phyloP scores from a whole-genome alignment of 2,329 filamentous ascomycete species.

The Neocatenulostroma microsporum region DNA sequence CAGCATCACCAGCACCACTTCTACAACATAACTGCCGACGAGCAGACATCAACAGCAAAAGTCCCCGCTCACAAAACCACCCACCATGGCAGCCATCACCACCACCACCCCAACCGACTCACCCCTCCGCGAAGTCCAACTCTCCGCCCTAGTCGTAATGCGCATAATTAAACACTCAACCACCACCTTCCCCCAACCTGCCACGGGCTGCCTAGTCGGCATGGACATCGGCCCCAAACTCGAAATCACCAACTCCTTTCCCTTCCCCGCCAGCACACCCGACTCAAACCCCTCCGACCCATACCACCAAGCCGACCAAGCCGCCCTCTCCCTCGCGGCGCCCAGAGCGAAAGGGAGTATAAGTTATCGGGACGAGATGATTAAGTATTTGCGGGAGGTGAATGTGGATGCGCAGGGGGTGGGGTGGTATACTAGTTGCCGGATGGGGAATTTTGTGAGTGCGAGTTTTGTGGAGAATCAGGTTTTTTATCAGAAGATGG shows the following conservation, averaged over 20 bases:
- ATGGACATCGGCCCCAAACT: slow-evolving; percentile 78
- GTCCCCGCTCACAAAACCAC: not conserved
- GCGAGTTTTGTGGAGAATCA: slow-evolving; percentile 95
- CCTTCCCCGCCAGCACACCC: slow-evolving; percentile 65
- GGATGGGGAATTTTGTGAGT: slow-evolving; percentile 98
- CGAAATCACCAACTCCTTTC: slow-evolving; percentile 90
- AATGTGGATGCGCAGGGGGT: slow-evolving; percentile 98
- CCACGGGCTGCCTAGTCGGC: slow-evolving; percentile 84
- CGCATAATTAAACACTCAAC: slow-evolving; percentile 97
- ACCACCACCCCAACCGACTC: slow-evolving; percentile 46
- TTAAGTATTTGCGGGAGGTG: slow-evolving; percentile 90
- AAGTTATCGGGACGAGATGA: slow-evolving; percentile 91
- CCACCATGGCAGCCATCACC: slow-evolving; percentile 22
- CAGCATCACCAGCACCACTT: not conserved
- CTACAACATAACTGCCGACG: not conserved
- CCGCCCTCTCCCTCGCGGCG: slow-evolving; percentile 72
- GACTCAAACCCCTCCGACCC: slow-evolving; percentile 54
- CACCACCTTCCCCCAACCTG: slow-evolving; percentile 75
- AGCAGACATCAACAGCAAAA: slow-evolving; percentile 5
- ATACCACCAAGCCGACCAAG: slow-evolving; percentile 65
- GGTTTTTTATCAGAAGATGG: slow-evolving; percentile 88
- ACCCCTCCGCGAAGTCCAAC: slow-evolving; percentile 63
- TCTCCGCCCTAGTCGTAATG: slow-evolving; percentile 94
- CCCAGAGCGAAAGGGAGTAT: slow-evolving; percentile 87
- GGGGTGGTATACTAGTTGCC: slow-evolving; percentile 97